Evolutionary conservation across 352 stramenopile species (phyloP).

Genomic region (Chrysophaeum taylorii): DNA sequence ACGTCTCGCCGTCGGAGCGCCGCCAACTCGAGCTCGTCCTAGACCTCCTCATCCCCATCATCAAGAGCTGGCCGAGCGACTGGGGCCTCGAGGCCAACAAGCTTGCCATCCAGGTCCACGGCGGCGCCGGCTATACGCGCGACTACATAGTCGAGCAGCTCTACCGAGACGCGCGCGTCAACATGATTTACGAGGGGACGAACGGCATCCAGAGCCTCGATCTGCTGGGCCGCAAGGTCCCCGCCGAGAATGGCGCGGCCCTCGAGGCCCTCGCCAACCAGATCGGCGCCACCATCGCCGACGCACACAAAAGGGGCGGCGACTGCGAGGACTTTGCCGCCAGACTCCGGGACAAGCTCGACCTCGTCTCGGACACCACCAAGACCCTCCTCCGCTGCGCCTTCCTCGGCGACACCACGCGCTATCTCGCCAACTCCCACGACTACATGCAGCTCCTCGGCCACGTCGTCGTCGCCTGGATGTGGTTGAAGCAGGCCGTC

Average conservation of each 20-base stretch:
- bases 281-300: background rate
- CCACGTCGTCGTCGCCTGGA: conserved; percentile 23
- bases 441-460: conserved; percentile 28
- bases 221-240: conserved; percentile 30
- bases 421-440: conserved; percentile 22
- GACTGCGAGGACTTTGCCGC: background rate
- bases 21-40: conserved; percentile 19
- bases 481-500: conserved; percentile 20
- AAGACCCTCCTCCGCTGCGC: conserved; percentile 3
- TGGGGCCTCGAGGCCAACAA: conserved; percentile 28
- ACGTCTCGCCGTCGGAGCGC: conserved; percentile 11
- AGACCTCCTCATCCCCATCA: conserved; percentile 32
- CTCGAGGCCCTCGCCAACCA: conserved; percentile 9
- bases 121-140: conserved; percentile 30
- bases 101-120: conserved; percentile 34
- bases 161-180: conserved; percentile 28
- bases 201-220: conserved; percentile 32
- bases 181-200: conserved; percentile 33
- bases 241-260: conserved; percentile 8
- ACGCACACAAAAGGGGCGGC: background rate
- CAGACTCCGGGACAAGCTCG: conserved; percentile 2
- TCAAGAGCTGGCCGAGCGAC: conserved; percentile 31
- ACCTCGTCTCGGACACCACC: conserved; percentile 14
- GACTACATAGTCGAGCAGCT: conserved; percentile 34
- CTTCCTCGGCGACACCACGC: background rate